phyloP scores from a whole-genome alignment of 805 yeast species.

The Isabelozyma gotoi region DNA sequence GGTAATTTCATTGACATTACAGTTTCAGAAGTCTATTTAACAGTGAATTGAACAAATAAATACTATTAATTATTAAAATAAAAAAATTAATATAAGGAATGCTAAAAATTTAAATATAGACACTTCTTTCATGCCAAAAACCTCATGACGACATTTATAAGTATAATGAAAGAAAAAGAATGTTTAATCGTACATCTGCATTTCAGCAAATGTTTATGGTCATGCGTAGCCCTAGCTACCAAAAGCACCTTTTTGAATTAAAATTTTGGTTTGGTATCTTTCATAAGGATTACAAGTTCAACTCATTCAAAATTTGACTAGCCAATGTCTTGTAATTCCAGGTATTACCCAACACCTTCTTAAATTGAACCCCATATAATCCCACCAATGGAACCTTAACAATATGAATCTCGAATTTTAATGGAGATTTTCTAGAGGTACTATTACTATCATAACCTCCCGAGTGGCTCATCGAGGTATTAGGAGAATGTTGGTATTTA shows the following conservation, averaged over 20 bases:
- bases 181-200: too few relatives aligned
- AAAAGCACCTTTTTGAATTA: too few relatives aligned
- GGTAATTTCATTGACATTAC: too few relatives aligned
- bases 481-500: conserved; percentile 31
- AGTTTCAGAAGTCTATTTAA: too few relatives aligned
- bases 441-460: neutral
- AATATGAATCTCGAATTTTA: conserved; percentile 86
- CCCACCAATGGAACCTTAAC: conserved; percentile 91
- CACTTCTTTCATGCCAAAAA: too few relatives aligned
- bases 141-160: too few relatives aligned
- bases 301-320: conserved; percentile 71
- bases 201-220: too few relatives aligned
- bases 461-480: conserved; percentile 17
- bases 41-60: neutral
- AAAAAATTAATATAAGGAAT: neutral
- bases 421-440: conserved; percentile 45
- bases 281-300: conserved; percentile 47
- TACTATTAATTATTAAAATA: too few relatives aligned
- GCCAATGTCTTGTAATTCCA: conserved; percentile 95
- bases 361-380: conserved; percentile 90
- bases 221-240: too few relatives aligned
- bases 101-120: neutral
- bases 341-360: conserved; percentile 88
- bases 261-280: too few relatives aligned
- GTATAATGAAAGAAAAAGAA: too few relatives aligned